Conservation (phyloP, 352 stramenopile genomes). For the Blastocystis sp. region DNA sequence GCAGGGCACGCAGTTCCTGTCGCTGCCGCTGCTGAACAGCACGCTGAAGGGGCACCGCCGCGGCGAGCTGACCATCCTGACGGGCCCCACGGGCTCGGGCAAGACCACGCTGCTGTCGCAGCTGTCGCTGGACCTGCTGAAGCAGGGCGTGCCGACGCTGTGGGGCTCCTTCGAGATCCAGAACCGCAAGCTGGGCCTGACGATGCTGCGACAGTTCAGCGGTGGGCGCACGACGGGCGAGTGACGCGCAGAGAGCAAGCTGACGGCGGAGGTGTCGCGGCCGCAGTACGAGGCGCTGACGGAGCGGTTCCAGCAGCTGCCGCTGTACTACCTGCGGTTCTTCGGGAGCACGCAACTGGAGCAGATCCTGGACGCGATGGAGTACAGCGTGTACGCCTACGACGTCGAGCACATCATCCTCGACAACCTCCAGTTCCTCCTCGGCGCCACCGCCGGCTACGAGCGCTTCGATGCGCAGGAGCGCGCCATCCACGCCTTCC, state of each 20-base stretch:
- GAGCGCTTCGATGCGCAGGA: slow-evolving; percentile 85
- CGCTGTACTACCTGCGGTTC: slow-evolving; percentile 96
- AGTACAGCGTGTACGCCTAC: slow-evolving; percentile 93
- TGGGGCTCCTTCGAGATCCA: slow-evolving; percentile 99
- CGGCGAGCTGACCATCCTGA: slow-evolving; percentile 96
- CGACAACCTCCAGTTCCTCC: slow-evolving; percentile 99
- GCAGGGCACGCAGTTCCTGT: slow-evolving; percentile 84
- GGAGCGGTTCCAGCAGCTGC: slow-evolving; percentile 87
- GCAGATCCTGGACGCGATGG: slow-evolving; percentile 89
- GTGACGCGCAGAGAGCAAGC: background rate
- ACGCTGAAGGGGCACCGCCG: slow-evolving; percentile 92
- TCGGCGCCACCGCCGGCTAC: slow-evolving; percentile 75
- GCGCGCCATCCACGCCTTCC: slow-evolving; percentile 74
- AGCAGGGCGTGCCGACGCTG: slow-evolving; percentile 90
- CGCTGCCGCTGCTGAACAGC: slow-evolving; percentile 87
- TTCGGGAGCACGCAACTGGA: slow-evolving; percentile 90
- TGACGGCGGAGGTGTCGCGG: slow-evolving; percentile 66
- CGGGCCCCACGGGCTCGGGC: slow-evolving; percentile 89
- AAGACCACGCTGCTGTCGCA: slow-evolving; percentile 90
- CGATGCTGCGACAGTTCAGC: slow-evolving; percentile 90
- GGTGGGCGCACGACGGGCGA: background rate
- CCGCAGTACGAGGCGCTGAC: slow-evolving; percentile 73
- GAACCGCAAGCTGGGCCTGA: slow-evolving; percentile 92
- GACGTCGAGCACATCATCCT: slow-evolving; percentile 96
- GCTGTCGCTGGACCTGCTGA: slow-evolving; percentile 83